Evolutionary conservation across 2,329 filamentous ascomycete species (phyloP).

Genomic region (Fusarium phyllophilum): DNA sequence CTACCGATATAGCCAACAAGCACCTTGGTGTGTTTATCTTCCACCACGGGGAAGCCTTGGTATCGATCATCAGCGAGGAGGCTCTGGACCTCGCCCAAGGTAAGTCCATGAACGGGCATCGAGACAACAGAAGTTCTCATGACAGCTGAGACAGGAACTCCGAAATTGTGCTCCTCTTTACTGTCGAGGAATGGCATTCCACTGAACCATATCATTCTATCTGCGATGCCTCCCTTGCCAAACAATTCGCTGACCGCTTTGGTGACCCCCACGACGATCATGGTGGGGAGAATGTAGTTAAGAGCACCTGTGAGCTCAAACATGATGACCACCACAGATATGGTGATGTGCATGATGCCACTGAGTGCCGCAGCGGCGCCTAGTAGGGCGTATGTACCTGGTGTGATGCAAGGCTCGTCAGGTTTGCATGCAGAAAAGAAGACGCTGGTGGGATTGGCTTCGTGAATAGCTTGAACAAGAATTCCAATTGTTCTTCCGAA

Average conservation of each 20-base stretch:
- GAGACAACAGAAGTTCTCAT: conserved; percentile 84
- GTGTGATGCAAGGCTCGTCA: conserved; percentile 95
- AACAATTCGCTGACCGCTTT: conserved; percentile 92
- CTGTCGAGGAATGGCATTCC: conserved; percentile 97
- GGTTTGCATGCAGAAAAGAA: conserved; percentile 92
- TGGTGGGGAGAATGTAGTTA: conserved; percentile 96
- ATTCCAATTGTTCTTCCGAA: conserved; percentile 97
- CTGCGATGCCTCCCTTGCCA: conserved; percentile 95
- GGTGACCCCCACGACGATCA: conserved; percentile 98
- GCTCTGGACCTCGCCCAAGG: conserved; percentile 79
- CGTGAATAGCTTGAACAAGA: conserved; percentile 87
- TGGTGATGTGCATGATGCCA: conserved; percentile 98
- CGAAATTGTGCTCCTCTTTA: conserved; percentile 97
- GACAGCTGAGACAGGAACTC: conserved; percentile 88
- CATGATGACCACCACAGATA: conserved; percentile 99
- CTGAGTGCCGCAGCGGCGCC: conserved; percentile 91
- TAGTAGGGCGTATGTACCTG: conserved; percentile 95
- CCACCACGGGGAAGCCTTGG: conserved; percentile 92
- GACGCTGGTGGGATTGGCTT: conserved; percentile 80
- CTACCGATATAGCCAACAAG: conserved; percentile 92
- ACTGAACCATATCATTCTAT: conserved; percentile 99
- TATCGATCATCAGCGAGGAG: conserved; percentile 82
- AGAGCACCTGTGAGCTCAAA: conserved; percentile 97
- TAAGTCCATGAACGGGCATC: conserved; percentile 78
- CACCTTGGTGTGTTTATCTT: conserved; percentile 74